Conservation (phyloP, 2,329 filamentous ascomycete genomes). For the Rutstroemia sp. region DNA sequence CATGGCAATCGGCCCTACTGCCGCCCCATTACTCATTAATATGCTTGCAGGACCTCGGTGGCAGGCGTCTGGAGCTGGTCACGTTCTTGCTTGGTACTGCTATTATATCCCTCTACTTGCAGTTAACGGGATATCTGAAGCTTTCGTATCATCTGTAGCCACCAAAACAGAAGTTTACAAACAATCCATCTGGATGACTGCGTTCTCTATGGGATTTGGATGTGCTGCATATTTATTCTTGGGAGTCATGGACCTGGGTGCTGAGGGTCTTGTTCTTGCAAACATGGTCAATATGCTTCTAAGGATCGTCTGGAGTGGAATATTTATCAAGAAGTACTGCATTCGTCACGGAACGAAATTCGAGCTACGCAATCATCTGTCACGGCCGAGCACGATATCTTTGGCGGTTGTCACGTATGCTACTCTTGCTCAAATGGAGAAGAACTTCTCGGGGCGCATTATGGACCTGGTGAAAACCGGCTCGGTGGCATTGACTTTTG, state of each 20-base stretch:
- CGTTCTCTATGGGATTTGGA: conserved; percentile 72
- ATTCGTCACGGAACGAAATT: conserved; percentile 36
- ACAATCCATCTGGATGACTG: conserved; percentile 79
- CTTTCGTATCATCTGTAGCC: conserved; percentile 85
- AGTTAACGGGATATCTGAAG: conserved; percentile 84
- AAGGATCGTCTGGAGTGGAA: conserved; percentile 71
- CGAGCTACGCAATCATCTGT: conserved; percentile 35
- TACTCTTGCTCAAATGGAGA: conserved; percentile 31
- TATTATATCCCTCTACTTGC: conserved; percentile 91
- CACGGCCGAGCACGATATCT: conserved; percentile 36
- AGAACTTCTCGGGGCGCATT: conserved; percentile 22
- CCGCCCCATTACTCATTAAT: conserved; percentile 65
- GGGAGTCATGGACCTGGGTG: conserved; percentile 60
- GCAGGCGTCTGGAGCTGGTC: conserved; percentile 64
- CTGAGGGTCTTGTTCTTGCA: conserved; percentile 72
- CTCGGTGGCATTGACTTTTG: conserved; percentile 43
- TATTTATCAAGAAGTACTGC: conserved; percentile 66
- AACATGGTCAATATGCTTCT: conserved; percentile 88
- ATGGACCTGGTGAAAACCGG: conserved; percentile 39
- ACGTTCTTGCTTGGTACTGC: conserved; percentile 73
- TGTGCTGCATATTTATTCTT: conserved; percentile 69
- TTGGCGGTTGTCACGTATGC: conserved; percentile 38
- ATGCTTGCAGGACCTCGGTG: conserved; percentile 73
- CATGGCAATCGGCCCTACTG: conserved; percentile 63
- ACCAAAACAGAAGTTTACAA: conserved; percentile 63